Conservation (phyloP, 352 stramenopile genomes). For the Vaucheria bursata region DNA sequence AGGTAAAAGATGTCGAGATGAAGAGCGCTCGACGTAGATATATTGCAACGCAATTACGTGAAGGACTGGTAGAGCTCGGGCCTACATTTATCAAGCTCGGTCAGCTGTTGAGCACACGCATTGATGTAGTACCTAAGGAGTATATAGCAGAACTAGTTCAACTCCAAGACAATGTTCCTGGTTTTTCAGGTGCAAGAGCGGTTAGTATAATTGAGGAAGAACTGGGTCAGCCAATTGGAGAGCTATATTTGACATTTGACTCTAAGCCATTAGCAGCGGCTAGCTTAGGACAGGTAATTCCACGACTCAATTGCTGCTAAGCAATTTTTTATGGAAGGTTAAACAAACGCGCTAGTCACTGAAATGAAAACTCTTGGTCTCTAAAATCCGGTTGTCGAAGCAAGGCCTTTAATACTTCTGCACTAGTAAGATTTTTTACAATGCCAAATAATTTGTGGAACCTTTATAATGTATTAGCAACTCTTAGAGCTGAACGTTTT, state of each 20-base stretch:
- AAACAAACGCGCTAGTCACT: no score
- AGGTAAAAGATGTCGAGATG: slow-evolving; percentile 27
- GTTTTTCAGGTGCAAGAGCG: slow-evolving; percentile 22
- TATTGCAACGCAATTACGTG: slow-evolving; percentile 43
- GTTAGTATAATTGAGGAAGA: slow-evolving; percentile 51
- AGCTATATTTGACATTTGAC: slow-evolving; percentile 78
- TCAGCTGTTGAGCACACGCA: slow-evolving; percentile 50
- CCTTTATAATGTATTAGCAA: no score
- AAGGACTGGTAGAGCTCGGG: slow-evolving; percentile 60
- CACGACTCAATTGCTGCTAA: neutral
- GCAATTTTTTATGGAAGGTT: neutral
- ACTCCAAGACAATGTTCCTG: slow-evolving; percentile 54
- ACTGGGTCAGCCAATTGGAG: slow-evolving; percentile 57
- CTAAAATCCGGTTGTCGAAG: no score
- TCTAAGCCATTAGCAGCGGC: slow-evolving; percentile 74
- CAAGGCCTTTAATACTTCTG: no score
- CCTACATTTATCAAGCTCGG: slow-evolving; percentile 69
- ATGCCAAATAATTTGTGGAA: no score
- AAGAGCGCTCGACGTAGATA: slow-evolving; percentile 18
- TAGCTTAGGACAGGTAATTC: slow-evolving; percentile 76
- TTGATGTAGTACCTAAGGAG: slow-evolving; percentile 60
- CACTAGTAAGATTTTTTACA: no score
- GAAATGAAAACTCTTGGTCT: no score
- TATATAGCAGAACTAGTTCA: slow-evolving; percentile 64
- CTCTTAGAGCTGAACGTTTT: no score